Base-by-base conservation (phyloP, 2,329 filamentous ascomycete genomes). In the Nigrospora sphaerica region DNA sequence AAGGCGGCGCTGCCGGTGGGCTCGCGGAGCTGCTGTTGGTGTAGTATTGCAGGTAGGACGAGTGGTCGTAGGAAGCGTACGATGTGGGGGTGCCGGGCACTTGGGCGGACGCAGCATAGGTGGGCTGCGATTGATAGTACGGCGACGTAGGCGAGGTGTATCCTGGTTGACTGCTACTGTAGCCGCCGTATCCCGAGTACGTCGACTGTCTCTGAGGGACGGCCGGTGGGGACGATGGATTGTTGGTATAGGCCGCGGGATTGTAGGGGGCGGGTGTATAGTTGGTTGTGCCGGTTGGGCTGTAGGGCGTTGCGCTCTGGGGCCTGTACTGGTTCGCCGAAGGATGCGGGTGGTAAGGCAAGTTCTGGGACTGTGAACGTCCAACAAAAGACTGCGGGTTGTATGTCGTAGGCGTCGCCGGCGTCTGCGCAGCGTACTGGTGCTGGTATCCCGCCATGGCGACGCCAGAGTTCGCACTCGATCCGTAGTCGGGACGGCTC, bases 371-470 rank as follows among this genome's bases (percentile, higher is more conserved):
- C 49, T 77, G 75, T 32, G 76, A 71, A 46, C 76, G 71, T 46
- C 38, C 37, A 33, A 68, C 70, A 61, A 80, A 92, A 34, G 74
- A 71, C 61, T 85, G 78, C 2, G 88, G 86, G 59, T 91, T 92
- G 65, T 91, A 92, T 38, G 77, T 64, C 18, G 72, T 67, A 14
- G 72, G 66, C 9, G 73, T 70, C 18, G 73, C 63, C 52, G 74
- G 66, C 50, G 70, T 57, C 47, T 70, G 63, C 48, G 69, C 63
- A 52, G 75, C 69, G 56, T 74, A 74, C 51, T 74, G 69, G 51
- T 77, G 71, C 50, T 77, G 71, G 58, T 79, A 75, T 58, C 76
- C 68, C 41, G 71, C 66, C 61, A 73, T 64, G 56, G 74, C 62
- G 67, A 64, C 60, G 63, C 62, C 66, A 53, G 68, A 56, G 14